Percentiles rank a stretch among this genome's conserved stretches.
Conservation (phyloP, 2,329 filamentous ascomycete species). For the Mycosphaerella arachidis region DNA sequence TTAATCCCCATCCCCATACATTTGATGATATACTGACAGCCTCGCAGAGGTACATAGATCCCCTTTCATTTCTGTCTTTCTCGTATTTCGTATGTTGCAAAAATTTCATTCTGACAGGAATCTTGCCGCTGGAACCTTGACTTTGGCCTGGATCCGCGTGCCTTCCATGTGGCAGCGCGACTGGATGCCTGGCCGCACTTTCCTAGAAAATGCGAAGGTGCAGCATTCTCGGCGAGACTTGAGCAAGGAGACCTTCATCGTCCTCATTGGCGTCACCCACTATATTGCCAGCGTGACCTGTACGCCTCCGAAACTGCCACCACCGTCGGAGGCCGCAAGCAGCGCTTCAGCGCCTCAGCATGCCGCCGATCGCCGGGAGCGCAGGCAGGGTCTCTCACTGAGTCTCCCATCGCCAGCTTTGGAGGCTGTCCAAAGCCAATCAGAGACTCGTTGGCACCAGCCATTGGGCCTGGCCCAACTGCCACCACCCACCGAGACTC, state of each 20-base stretch:
- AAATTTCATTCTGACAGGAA: background rate
- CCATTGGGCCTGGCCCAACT: background rate
- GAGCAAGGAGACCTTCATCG: background rate
- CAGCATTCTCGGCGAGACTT: background rate
- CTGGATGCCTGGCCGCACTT: background rate
- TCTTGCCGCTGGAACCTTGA: background rate
- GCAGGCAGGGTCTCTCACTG: no score
- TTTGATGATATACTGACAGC: background rate
- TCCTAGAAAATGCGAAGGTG: background rate
- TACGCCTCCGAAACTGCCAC: background rate
- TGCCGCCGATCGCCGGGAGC: background rate
- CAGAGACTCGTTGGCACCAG: background rate
- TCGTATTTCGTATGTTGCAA: background rate
- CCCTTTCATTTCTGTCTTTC: background rate
- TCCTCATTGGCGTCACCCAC: background rate
- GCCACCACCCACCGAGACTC: background rate
- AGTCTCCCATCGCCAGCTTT: no score
- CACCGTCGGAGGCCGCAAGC: background rate
- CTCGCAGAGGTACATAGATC: background rate
- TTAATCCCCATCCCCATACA: background rate
- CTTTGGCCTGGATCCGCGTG: background rate
- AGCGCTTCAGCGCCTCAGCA: background rate
- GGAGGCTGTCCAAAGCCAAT: no score
- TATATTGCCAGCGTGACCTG: background rate
- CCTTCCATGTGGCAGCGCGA: background rate